A percentile compares a stretch with the other conserved stretches of the same genome.
Evolutionary conservation across 345 rosid genomes (phyloP).

Genomic region (Eucalyptus erythrocorys): DNA sequence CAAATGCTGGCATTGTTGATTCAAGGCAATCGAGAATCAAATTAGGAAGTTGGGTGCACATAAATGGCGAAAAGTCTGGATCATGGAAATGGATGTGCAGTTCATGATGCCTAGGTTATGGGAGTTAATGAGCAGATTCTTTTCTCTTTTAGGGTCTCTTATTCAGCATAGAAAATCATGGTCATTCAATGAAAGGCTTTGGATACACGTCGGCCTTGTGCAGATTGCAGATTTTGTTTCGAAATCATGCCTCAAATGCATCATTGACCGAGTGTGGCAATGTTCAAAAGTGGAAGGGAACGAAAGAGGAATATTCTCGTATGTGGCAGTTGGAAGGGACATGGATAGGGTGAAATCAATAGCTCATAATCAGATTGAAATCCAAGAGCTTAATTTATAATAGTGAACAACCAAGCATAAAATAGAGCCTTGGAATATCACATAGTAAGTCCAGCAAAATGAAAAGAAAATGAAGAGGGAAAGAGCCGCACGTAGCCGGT

Average conservation of each 20-base stretch:
- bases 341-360: neutral
- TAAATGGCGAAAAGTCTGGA: neutral
- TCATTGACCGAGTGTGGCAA: neutral
- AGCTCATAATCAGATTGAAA: neutral
- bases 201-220: neutral
- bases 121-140: neutral
- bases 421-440: neutral
- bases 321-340: neutral
- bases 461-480: neutral
- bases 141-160: neutral
- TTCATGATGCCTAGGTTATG: neutral
- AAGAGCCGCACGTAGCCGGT: neutral
- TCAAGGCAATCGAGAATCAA: neutral
- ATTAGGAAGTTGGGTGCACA: neutral
- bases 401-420: neutral
- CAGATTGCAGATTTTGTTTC: neutral
- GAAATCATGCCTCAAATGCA: neutral
- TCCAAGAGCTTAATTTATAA: neutral
- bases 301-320: neutral
- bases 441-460: neutral
- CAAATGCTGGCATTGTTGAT: neutral
- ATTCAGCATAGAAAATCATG: neutral
- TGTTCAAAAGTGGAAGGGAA: neutral
- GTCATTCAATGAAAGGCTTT: neutral
- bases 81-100: neutral